These are phyloP conservation scores for Sordaria brevicollis DNA, from an alignment of 495 filamentous ascomycete species.

Conservation along the genomic window DNA sequence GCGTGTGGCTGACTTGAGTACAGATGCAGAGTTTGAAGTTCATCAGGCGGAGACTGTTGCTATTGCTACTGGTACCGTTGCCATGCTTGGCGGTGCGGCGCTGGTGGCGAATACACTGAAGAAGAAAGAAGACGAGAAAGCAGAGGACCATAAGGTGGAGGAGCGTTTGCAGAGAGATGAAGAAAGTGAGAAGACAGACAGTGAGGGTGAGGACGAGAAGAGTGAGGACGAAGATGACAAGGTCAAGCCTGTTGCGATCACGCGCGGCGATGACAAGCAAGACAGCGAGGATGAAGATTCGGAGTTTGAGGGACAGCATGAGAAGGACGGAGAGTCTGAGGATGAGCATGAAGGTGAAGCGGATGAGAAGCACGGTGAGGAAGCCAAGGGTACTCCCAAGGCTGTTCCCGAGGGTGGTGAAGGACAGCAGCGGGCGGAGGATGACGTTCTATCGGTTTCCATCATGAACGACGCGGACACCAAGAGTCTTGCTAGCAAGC, in stretches of 20 bases:
- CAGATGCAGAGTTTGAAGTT: background rate
- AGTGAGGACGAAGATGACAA: background rate
- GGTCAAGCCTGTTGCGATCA: background rate
- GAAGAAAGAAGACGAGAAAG: background rate
- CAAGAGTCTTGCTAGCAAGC: background rate
- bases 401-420: background rate
- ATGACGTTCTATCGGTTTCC: background rate
- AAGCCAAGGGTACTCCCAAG: background rate
- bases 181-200: background rate
- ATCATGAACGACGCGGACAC: background rate
- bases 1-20: no score
- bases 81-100: background rate
- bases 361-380: background rate
- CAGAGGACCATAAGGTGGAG: background rate
- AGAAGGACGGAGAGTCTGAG: background rate
- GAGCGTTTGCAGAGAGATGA: background rate
- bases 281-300: conserved; percentile 1
- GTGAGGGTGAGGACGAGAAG: background rate
- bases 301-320: background rate
- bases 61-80: background rate
- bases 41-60: background rate
- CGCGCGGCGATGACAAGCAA: background rate
- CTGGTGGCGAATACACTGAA: background rate
- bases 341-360: background rate
- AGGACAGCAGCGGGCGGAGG: background rate